Evolutionary conservation across 805 yeast genomes (phyloP).

Genomic region (Tetrapisispora pingtungensis): DNA sequence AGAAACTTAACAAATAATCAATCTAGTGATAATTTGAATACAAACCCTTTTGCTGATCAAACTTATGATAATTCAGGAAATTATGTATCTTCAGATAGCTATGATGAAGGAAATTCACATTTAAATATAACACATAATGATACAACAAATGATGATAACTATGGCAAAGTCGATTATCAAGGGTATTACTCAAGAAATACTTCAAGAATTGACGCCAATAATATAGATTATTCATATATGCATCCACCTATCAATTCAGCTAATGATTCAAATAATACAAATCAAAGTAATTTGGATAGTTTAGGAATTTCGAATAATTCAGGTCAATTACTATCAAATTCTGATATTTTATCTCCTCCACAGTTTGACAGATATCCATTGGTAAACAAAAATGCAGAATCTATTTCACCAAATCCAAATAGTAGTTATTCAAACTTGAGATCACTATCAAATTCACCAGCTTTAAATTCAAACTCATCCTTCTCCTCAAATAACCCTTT

Average conservation of each 20-base stretch:
- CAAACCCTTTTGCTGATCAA: slow-evolving; percentile 1
- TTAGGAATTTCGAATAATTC: background rate
- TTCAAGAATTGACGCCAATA: slow-evolving; percentile 3
- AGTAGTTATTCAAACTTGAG: slow-evolving; percentile 1
- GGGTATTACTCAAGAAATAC: slow-evolving; percentile 23
- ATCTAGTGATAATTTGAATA: slow-evolving; percentile 1
- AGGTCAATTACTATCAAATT: background rate
- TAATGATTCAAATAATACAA: background rate
- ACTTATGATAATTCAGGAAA: background rate
- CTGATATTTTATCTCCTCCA: slow-evolving; percentile 34
- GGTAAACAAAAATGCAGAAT: slow-evolving; percentile 27
- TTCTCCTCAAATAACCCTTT: slow-evolving; percentile 20
- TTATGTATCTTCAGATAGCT: background rate
- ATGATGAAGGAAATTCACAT: background rate
- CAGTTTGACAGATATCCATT: slow-evolving; percentile 64
- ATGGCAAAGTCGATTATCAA: slow-evolving; percentile 18
- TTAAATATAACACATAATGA: background rate
- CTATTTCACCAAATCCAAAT: slow-evolving; percentile 28
- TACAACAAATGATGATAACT: background rate
- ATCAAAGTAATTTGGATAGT: background rate
- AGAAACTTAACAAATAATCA: slow-evolving; percentile 16
- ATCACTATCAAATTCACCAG: background rate
- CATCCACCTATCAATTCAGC: slow-evolving; percentile 8
- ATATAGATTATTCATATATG: slow-evolving; percentile 2
- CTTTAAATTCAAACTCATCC: background rate